Base-by-base conservation (phyloP, 108 stramenopile genomes). In the Skeletonema grethae region DNA sequence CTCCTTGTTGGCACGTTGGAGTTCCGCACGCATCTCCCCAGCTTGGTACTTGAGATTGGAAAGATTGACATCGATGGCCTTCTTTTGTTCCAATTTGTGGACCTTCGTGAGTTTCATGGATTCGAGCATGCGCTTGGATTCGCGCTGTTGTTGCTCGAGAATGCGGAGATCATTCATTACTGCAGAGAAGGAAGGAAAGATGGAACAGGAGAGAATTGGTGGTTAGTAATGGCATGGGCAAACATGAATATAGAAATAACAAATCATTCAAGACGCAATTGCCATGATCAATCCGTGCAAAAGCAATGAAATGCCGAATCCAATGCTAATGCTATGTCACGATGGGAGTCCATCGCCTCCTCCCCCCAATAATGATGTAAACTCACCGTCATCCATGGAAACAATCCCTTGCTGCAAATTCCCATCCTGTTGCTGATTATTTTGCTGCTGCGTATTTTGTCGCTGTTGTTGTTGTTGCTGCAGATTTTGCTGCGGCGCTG, bases 141-240 rank as follows among this genome's bases (percentile, higher is more conserved):
- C 94, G n/a, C 65, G 84, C 65, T 91, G 94, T 65, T 95, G 94
- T 46, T 88, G 85, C 50, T 91, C 90, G 12, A 95, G 87, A 34
- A 92, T 84, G 12, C 72, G 84, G 28, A 95, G 87, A 81, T 95
- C 91, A 29, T 87, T 78, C 58, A 89, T 79, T 29, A 94, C 90
- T 91, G 53, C 32, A 41, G 16, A 57, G 29, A 62, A 32, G 62
- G 32, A 11, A 13, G 36, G 39, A 32, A 32, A 61, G 24, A 63
- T 34, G 8, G 5, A 38, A 28, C 16, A 16, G 16, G 24, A 69
- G 22, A 66, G 39, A 59, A 55, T 28, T 7, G 0, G 28, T 60
- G 24, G n/a, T 12, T 22, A 70, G 18, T 2, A 11, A 70, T 59
- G 43, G 46, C 61, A 38, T 46, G 11, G 28, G 31, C 12, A 22